These are phyloP conservation scores for Kluyveromyces sp. DNA, from an alignment of 1,139 yeast genomes.

Conservation along the genomic window DNA sequence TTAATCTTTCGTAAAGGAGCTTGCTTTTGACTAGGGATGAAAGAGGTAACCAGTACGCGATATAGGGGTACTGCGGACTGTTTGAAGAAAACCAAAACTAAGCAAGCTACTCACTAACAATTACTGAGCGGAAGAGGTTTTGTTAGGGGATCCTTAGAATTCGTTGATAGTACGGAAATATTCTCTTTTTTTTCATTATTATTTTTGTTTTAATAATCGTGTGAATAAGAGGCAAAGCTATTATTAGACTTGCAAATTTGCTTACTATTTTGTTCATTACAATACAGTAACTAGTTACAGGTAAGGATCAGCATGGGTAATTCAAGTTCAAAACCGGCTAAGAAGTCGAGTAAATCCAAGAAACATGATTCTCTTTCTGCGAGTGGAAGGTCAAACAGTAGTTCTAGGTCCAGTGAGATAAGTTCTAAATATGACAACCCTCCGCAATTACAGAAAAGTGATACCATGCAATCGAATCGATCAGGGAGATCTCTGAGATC, in stretches of 20 bases:
- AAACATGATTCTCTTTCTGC: neutral
- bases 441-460: conserved; percentile 13
- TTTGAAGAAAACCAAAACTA: no score
- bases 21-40: neutral
- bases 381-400: conserved; percentile 9
- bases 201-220: no score
- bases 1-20: neutral
- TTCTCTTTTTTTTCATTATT: no score
- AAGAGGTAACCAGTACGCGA: no score
- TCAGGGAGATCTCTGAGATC: conserved; percentile 34
- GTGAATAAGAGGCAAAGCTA: no score
- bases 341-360: conserved; percentile 15
- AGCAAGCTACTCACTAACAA: no score
- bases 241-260: neutral
- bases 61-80: no score
- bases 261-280: neutral
- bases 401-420: conserved; percentile 8
- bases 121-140: no score
- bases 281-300: neutral
- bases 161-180: no score
- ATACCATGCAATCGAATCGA: conserved; percentile 15
- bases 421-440: conserved; percentile 3
- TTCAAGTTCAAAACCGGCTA: conserved; percentile 26
- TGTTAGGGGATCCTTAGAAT: no score
- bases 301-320: conserved; percentile 21